phyloP scores from a whole-genome alignment of 345 rosid genomes.

The Carallia brachiata region DNA sequence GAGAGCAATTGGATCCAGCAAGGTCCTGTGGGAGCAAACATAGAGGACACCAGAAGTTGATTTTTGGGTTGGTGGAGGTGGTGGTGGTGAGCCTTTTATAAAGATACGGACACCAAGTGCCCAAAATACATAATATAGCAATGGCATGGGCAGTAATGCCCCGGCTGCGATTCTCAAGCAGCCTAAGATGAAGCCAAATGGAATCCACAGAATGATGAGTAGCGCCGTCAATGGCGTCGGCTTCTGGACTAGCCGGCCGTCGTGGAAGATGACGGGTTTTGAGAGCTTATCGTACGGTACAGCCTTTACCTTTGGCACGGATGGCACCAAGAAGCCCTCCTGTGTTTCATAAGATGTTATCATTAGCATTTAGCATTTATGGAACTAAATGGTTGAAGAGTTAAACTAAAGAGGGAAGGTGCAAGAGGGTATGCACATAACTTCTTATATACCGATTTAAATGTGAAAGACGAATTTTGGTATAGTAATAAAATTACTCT shows the following conservation, averaged over 20 bases:
- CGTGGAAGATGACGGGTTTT: constrained; percentile 70
- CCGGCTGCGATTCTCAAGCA: constrained; percentile 55
- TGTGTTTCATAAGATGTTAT: constrained; percentile 5
- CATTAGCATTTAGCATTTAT: neutral
- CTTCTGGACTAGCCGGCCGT: constrained; percentile 72
- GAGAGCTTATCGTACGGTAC: constrained; percentile 43
- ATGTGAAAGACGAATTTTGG: too few species aligned
- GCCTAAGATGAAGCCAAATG: constrained; percentile 69
- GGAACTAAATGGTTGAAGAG: too few species aligned
- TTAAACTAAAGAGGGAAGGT: neutral
- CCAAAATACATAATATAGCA: constrained; percentile 54
- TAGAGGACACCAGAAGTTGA: constrained; percentile 61
- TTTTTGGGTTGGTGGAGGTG: constrained; percentile 47
- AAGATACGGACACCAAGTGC: constrained; percentile 61
- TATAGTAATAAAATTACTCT: too few species aligned
- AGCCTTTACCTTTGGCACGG: constrained; percentile 23
- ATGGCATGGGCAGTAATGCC: constrained; percentile 54
- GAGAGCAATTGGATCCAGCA: constrained; percentile 76
- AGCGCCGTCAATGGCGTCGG: constrained; percentile 67
- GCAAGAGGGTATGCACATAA: too few species aligned
- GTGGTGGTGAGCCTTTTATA: constrained; percentile 48
- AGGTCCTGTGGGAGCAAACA: constrained; percentile 67
- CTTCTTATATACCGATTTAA: too few species aligned
- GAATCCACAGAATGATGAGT: constrained; percentile 64
- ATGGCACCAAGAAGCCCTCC: constrained; percentile 46